Conservation (phyloP, 176 grass and related monocot genomes). For the Elaeis guineensis region DNA sequence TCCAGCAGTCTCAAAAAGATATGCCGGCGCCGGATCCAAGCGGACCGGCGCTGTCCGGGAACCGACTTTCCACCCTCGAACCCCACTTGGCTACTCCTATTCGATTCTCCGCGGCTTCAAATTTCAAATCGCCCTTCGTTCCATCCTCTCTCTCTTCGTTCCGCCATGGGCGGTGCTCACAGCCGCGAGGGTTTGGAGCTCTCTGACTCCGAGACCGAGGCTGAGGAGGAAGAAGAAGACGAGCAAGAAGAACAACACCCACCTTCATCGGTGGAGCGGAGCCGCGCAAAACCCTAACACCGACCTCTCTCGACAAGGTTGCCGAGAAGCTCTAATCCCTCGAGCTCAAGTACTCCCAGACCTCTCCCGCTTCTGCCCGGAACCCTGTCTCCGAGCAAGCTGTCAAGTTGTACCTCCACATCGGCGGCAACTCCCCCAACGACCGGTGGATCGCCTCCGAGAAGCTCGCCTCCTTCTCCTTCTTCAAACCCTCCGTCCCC, state of each 20-base stretch:
- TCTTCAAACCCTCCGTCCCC: constrained; percentile 24
- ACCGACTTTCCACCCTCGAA: too few relatives aligned
- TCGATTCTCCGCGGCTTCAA: too few relatives aligned
- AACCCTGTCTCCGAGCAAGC: not conserved
- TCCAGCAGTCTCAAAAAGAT: too few relatives aligned
- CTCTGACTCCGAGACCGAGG: constrained; percentile 43
- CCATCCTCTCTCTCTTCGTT: not conserved
- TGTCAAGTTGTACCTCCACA: constrained; percentile 75
- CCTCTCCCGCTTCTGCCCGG: constrained; percentile 13
- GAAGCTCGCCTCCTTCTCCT: constrained; percentile 48
- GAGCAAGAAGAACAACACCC: constrained; percentile 6
- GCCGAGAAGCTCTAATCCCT: constrained; percentile 63
- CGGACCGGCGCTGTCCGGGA: too few relatives aligned
- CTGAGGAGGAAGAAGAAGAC: constrained; percentile 35
- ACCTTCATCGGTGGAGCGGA: constrained; percentile 13
- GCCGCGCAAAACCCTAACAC: constrained; percentile 15
- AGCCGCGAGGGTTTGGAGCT: constrained; percentile 83
- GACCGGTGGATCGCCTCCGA: constrained; percentile 60
- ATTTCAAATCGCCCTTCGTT: too few relatives aligned
- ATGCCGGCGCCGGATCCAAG: too few relatives aligned
- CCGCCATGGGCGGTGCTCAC: constrained; percentile 67
- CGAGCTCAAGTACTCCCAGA: constrained; percentile 50
- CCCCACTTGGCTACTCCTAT: too few relatives aligned
- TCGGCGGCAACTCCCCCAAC: constrained; percentile 58
- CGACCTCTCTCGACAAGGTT: constrained; percentile 39